phyloP scores from a whole-genome alignment of 2,329 filamentous ascomycete genomes.

The Verticillium klebahnii region DNA sequence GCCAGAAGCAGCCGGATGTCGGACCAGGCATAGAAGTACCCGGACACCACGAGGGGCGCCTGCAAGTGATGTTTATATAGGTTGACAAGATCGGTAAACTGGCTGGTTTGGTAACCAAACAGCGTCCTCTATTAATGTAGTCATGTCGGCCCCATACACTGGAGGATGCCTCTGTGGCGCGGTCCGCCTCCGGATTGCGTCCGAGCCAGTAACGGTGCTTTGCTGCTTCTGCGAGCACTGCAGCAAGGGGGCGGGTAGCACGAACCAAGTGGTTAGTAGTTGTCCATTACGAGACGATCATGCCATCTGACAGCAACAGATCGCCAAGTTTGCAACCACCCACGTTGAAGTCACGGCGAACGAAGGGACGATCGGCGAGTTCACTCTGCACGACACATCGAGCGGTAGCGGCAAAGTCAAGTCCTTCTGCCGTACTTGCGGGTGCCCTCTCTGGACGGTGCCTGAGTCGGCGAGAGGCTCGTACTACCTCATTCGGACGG shows the following conservation, averaged over 20 bases:
- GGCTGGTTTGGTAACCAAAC: neutral
- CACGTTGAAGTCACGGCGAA: constrained; percentile 10
- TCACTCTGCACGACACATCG: constrained; percentile 15
- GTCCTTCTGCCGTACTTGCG: constrained; percentile 19
- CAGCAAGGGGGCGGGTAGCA: constrained; percentile 9
- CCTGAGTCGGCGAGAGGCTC: constrained; percentile 18
- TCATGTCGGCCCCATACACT: constrained; percentile 8
- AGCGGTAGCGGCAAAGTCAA: constrained; percentile 21
- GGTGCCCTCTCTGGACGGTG: constrained; percentile 21
- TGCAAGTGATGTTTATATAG: neutral
- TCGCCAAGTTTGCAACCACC: constrained; percentile 19
- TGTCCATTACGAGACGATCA: fast-evolving
- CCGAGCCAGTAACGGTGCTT: constrained; percentile 8
- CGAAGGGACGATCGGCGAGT: constrained; percentile 8
- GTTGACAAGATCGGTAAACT: neutral
- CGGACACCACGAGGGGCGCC: no score
- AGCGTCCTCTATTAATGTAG: neutral
- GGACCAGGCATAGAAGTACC: neutral
- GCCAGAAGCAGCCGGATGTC: neutral
- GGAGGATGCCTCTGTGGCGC: constrained; percentile 12
- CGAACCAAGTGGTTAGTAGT: constrained; percentile 10
- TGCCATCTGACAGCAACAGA: constrained; percentile 8
- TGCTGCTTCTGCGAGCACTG: constrained; percentile 15
- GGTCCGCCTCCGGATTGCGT: constrained; percentile 4
- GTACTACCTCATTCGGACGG: constrained; percentile 17